A percentile compares a stretch with the other conserved stretches of the same genome.
phyloP scores from a whole-genome alignment of 179 eudicot genomes.

The Drosera spatulata region DNA sequence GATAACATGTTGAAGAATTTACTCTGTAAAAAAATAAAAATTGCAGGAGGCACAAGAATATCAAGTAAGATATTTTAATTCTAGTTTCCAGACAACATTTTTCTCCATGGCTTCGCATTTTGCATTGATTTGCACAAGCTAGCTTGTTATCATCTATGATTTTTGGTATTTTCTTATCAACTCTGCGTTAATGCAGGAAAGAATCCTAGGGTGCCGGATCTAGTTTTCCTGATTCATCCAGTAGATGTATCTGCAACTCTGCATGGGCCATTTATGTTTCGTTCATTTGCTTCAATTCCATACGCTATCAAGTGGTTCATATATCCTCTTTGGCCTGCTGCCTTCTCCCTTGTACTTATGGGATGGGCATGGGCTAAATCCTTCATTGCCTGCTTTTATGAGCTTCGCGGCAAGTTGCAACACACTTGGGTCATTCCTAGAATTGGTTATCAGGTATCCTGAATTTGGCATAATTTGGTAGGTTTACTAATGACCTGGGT shows the following conservation, averaged over 20 bases:
- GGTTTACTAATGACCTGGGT: not conserved
- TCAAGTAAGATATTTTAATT: no score
- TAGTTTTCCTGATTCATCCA: constrained; percentile 74
- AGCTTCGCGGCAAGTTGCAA: constrained; percentile 44
- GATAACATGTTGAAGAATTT: no score
- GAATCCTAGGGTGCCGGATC: constrained; percentile 30
- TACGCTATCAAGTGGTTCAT: constrained; percentile 30
- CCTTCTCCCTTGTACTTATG: constrained; percentile 30
- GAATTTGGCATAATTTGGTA: not conserved
- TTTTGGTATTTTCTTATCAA: not conserved
- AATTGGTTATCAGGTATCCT: constrained; percentile 69
- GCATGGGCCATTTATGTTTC: constrained; percentile 55
- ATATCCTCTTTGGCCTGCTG: constrained; percentile 35
- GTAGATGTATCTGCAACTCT: constrained; percentile 64
- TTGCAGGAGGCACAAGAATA: no score
- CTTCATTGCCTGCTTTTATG: constrained; percentile 38
- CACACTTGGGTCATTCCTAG: constrained; percentile 93
- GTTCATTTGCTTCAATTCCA: constrained; percentile 59
- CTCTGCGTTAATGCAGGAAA: no score
- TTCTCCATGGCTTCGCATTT: no score
- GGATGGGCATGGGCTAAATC: constrained; percentile 80
- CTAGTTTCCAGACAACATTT: no score
- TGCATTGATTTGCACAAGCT: no score
- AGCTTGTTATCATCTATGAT: no score
- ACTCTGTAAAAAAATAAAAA: no score